These are phyloP conservation scores for Botrytis byssoidea DNA, from an alignment of 2,329 filamentous ascomycete species.

Conservation along the genomic window DNA sequence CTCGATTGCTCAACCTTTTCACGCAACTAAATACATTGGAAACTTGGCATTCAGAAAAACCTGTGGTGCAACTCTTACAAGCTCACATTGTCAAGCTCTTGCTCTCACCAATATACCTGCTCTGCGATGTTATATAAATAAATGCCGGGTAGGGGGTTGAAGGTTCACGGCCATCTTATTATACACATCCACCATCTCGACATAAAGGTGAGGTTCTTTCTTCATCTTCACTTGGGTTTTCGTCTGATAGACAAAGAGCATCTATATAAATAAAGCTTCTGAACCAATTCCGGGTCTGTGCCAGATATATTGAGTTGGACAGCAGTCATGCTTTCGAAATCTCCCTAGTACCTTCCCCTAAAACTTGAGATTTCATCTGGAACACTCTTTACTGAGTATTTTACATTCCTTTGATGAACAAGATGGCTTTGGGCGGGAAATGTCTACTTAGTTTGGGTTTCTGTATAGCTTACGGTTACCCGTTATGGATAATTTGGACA, in stretches of 20 bases:
- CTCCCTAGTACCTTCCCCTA: background rate
- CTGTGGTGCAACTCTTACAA: background rate
- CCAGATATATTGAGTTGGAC: background rate
- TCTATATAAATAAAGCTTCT: background rate
- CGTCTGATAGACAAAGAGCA: no score
- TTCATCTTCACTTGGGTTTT: background rate
- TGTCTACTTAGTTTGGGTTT: background rate
- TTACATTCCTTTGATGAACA: background rate
- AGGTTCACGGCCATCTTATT: background rate
- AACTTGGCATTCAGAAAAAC: background rate
- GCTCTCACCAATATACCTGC: background rate
- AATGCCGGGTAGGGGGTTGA: no score
- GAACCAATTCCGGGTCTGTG: background rate
- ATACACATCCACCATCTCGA: background rate
- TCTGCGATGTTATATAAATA: background rate
- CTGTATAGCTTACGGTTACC: background rate
- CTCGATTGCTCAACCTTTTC: background rate
- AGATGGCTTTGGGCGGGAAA: background rate
- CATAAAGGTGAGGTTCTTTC: background rate
- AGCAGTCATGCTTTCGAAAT: background rate
- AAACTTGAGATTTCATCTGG: background rate
- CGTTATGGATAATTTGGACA: background rate
- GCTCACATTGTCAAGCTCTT: background rate
- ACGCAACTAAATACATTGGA: background rate
- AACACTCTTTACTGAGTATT: background rate